A percentile compares a stretch with the other conserved stretches of the same genome.
phyloP scores from a whole-genome alignment of 306 rosid species.

The Leucaena leucocephala region DNA sequence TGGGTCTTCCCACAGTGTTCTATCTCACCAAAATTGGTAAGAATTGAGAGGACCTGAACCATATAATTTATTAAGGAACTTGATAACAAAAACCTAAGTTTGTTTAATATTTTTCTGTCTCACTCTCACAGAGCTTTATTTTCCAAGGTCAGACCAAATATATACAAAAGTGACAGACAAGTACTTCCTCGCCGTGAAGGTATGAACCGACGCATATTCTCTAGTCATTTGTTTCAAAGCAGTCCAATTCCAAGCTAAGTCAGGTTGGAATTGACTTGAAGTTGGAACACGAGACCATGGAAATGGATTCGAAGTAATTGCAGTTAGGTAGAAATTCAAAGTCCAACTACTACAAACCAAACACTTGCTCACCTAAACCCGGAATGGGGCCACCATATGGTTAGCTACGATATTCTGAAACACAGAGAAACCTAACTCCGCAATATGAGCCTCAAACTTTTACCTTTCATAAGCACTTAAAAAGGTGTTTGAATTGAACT shows the following conservation, averaged over 20 bases:
- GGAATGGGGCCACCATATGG: slow-evolving; percentile 14
- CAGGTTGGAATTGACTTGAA: slow-evolving; percentile 35
- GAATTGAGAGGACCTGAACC: neutral
- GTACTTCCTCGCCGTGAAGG: slow-evolving; percentile 28
- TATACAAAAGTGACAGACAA: slow-evolving; percentile 4
- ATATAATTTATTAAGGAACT: neutral
- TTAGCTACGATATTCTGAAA: neutral
- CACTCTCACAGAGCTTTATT: neutral
- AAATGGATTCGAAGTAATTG: slow-evolving; percentile 25
- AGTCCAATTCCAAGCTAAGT: slow-evolving; percentile 38
- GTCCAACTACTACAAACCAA: slow-evolving; percentile 29
- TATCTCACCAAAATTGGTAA: neutral
- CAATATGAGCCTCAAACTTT: slow-evolving; percentile 3
- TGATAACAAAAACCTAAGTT: neutral
- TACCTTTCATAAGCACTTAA: neutral
- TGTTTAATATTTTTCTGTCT: neutral
- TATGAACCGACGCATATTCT: slow-evolving; percentile 40
- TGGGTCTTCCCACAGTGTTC: neutral
- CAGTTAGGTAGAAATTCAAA: slow-evolving; percentile 42
- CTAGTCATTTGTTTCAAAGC: slow-evolving; percentile 19
- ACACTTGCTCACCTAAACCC: slow-evolving; percentile 43
- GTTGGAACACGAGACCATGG: slow-evolving; percentile 7
- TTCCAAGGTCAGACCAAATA: slow-evolving; percentile 33
- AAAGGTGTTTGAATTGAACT: neutral
- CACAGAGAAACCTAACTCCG: slow-evolving; percentile 21